Percentiles rank a stretch among this genome's conserved stretches.
phyloP scores from a whole-genome alignment of 371 early-diverging fungal genomes.

The Apophysomyces ossiformis region DNA sequence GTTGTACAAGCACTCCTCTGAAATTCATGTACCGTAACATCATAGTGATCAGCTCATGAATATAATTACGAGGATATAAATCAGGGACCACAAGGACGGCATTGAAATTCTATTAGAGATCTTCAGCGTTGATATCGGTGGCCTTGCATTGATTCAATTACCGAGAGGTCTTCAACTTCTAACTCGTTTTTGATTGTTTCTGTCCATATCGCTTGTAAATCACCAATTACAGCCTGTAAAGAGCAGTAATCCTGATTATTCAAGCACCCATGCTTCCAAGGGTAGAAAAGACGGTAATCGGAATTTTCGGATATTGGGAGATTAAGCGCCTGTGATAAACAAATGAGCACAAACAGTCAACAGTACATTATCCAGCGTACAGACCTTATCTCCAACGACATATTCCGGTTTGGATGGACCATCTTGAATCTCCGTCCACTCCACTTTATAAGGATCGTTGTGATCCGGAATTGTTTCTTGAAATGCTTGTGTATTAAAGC shows the following conservation, averaged over 20 bases:
- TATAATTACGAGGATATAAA: constrained; percentile 63
- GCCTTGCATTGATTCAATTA: background rate
- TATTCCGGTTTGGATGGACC: constrained; percentile 38
- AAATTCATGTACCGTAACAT: constrained; percentile 80
- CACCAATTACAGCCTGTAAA: constrained; percentile 67
- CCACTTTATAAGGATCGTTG: constrained; percentile 89
- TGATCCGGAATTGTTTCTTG: constrained; percentile 83
- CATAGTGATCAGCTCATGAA: constrained; percentile 68
- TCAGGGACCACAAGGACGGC: constrained; percentile 85
- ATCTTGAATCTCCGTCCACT: constrained; percentile 69
- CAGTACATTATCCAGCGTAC: constrained; percentile 13
- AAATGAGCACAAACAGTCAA: background rate
- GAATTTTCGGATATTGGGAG: constrained; percentile 42
- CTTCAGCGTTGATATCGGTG: background rate
- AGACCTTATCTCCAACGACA: constrained; percentile 71
- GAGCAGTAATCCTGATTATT: constrained; percentile 77
- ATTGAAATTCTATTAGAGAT: constrained; percentile 53
- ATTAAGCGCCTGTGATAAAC: constrained; percentile 41
- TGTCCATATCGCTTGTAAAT: constrained; percentile 82
- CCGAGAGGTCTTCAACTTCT: constrained; percentile 51
- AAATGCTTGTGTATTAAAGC: constrained; percentile 69
- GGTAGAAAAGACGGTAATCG: constrained; percentile 58
- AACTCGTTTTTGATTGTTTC: constrained; percentile 73
- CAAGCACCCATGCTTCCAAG: constrained; percentile 74
- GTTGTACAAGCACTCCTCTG: constrained; percentile 72